Conservation (phyloP, 495 filamentous ascomycete genomes). For the Penicillium paradoxum region DNA sequence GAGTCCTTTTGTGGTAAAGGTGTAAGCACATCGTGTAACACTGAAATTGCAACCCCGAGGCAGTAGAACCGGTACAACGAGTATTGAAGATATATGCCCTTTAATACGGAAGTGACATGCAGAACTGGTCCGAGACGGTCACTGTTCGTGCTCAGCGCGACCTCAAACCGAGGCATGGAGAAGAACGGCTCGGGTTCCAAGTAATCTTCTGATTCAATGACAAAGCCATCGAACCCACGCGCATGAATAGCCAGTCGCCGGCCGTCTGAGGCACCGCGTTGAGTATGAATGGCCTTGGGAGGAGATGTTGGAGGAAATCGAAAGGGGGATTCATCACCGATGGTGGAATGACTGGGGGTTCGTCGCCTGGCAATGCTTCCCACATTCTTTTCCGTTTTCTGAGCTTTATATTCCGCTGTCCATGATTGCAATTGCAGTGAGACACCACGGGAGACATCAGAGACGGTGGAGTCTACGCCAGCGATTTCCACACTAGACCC, state of each 20-base stretch:
- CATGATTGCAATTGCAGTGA: slow-evolving; percentile 84
- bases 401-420: slow-evolving; percentile 84
- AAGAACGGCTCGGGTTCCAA: slow-evolving; percentile 84
- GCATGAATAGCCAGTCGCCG: slow-evolving; percentile 75
- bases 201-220: slow-evolving; percentile 79
- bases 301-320: slow-evolving; percentile 57
- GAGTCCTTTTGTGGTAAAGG: slow-evolving; percentile 28
- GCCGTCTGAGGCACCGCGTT: slow-evolving; percentile 67
- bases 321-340: slow-evolving; percentile 46
- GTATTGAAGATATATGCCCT: slow-evolving; percentile 76
- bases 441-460: slow-evolving; percentile 69
- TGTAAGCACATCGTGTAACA: slow-evolving; percentile 70
- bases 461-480: slow-evolving; percentile 77
- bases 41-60: slow-evolving; percentile 72
- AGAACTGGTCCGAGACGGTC: slow-evolving; percentile 82
- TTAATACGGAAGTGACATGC: slow-evolving; percentile 76
- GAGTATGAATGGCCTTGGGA: slow-evolving; percentile 50
- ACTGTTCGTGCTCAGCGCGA: slow-evolving; percentile 76
- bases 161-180: slow-evolving; percentile 78
- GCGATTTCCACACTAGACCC: slow-evolving; percentile 89
- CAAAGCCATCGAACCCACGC: slow-evolving; percentile 78
- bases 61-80: slow-evolving; percentile 93
- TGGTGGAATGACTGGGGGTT: slow-evolving; percentile 54
- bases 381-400: slow-evolving; percentile 62
- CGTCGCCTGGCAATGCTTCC: slow-evolving; percentile 50